phyloP scores from a whole-genome alignment of 1,284 basidiomycete genomes.

The Puccinia hordei region DNA sequence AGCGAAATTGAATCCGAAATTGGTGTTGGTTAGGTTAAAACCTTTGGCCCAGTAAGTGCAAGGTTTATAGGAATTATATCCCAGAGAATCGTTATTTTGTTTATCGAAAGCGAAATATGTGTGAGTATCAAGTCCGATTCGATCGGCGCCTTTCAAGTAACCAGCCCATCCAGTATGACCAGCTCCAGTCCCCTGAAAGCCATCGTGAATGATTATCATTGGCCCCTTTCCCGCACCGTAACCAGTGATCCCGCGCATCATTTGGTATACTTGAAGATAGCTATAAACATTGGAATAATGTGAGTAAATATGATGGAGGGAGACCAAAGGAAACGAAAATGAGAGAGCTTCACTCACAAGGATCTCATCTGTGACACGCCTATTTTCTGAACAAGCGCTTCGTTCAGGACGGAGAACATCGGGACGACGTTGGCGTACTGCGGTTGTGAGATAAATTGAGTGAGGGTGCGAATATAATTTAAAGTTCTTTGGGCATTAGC shows the following conservation, averaged over 20 bases:
- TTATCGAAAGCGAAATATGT: slow-evolving; percentile 52
- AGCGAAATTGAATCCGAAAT: slow-evolving; percentile 58
- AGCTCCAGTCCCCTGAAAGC: slow-evolving; percentile 65
- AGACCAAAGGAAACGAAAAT: neutral
- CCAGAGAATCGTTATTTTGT: slow-evolving; percentile 45
- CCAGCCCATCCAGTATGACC: slow-evolving; percentile 54
- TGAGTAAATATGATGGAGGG: neutral
- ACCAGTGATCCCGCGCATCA: slow-evolving; percentile 76
- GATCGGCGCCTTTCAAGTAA: slow-evolving; percentile 67
- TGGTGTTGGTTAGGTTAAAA: slow-evolving; percentile 54
- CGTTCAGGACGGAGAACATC: slow-evolving; percentile 53
- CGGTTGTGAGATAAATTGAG: slow-evolving; percentile 88
- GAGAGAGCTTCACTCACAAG: slow-evolving; percentile 30
- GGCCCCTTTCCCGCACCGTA: slow-evolving; percentile 77
- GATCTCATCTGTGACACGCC: slow-evolving; percentile 53
- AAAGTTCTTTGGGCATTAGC: slow-evolving; percentile 87
- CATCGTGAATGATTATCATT: slow-evolving; percentile 76
- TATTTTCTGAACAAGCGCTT: slow-evolving; percentile 53
- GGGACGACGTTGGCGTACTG: slow-evolving; percentile 66
- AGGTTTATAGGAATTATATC: slow-evolving; percentile 52
- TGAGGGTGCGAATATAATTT: slow-evolving; percentile 80
- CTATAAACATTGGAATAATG: slow-evolving; percentile 57
- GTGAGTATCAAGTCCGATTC: slow-evolving; percentile 73
- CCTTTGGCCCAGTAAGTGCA: slow-evolving; percentile 55
- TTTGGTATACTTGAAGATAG: slow-evolving; percentile 75